phyloP scores from a whole-genome alignment of 371 early-diverging fungal genomes.

The Lichtheimia ramosa region DNA sequence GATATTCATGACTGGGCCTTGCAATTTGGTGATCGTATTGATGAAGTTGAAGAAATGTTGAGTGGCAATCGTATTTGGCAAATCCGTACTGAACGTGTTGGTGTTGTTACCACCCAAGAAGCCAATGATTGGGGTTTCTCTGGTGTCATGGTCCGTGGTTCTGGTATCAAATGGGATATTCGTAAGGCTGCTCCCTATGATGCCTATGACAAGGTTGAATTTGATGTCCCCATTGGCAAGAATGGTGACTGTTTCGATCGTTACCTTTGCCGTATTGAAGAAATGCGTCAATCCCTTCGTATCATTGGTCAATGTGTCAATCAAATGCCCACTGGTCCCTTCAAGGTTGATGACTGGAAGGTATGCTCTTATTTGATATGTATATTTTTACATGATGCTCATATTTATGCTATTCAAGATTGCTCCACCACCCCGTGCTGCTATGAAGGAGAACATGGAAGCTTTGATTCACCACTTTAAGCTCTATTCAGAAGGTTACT shows the following conservation, averaged over 20 bases:
- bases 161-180: slow-evolving; percentile 93
- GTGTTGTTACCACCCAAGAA: slow-evolving; percentile 83
- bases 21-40: slow-evolving; percentile 87
- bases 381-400: not conserved
- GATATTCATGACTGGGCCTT: slow-evolving; percentile 94
- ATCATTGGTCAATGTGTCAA: slow-evolving; percentile 95
- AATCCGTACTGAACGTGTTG: slow-evolving; percentile 85
- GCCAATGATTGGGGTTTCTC: slow-evolving; percentile 93
- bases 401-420: slow-evolving; percentile 40
- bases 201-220: slow-evolving; percentile 92
- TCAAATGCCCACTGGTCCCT: slow-evolving; percentile 92
- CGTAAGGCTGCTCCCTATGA: slow-evolving; percentile 95
- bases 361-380: slow-evolving; percentile 3
- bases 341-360: slow-evolving; percentile 97
- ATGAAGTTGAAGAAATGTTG: slow-evolving; percentile 94
- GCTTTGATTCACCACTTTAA: slow-evolving; percentile 98
- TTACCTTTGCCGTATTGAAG: slow-evolving; percentile 95
- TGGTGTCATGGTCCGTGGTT: slow-evolving; percentile 94
- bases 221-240: slow-evolving; percentile 95
- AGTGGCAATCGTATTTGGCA: slow-evolving; percentile 95
- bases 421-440: slow-evolving; percentile 90
- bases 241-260: slow-evolving; percentile 97
- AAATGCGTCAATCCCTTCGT: slow-evolving; percentile 96
- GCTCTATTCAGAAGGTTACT: slow-evolving; percentile 95
- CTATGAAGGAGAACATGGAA: slow-evolving; percentile 99